Evolutionary conservation across 2,329 filamentous ascomycete species (phyloP), one percentile per base, ranked within the genome.

Genomic region (Penicillium sp.): DNA sequence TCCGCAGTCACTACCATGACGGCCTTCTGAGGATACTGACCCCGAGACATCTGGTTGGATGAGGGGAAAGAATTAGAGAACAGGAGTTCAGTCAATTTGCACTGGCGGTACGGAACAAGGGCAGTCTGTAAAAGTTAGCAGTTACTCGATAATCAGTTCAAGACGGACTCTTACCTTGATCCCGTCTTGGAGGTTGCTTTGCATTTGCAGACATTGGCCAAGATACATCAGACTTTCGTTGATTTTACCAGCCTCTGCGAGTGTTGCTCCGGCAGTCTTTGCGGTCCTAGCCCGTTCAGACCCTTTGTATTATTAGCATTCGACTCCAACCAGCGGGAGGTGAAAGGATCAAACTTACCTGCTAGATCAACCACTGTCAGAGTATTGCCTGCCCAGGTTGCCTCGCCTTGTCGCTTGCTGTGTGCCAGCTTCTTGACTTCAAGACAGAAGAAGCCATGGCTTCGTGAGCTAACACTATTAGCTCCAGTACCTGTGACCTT

Each of bases 151-250:
- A 44, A 17, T 28, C 28, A 17, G 8, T 42, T 35, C n/a, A 33
- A 7, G 50, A 49, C 12, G 17, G n/a, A 45, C 49, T 71, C 76
- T 51, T 82, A 91, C 91, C 85, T 92, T 94, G 73, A 85, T 87
- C 13, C 88, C 89, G 65, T 84, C 89, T 47, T 89, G 88, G 35
- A 89, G 85, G 70, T 94, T 92, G 62, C 90, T 93, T 76, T 97
- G 94, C 84, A 97, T 94, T 75, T 98, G 94, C 70, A 99, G 85
- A 75, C 95, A 99, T 74, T 98, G 95, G 0, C 95, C 95, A 1
- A 99, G 85, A 75, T 97, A 98, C 95, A 99, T 99, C 73, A 99
- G 81, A 73, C 92, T 96, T 78, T 97, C 93, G 73, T 99, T 99
- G 76, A 99, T 99, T 80, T 98, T 98, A 57, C 95, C 95, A 38